Evolutionary conservation across 192 early-diverging fungal genomes (phyloP).

Genomic region (Thamnidium elegans): DNA sequence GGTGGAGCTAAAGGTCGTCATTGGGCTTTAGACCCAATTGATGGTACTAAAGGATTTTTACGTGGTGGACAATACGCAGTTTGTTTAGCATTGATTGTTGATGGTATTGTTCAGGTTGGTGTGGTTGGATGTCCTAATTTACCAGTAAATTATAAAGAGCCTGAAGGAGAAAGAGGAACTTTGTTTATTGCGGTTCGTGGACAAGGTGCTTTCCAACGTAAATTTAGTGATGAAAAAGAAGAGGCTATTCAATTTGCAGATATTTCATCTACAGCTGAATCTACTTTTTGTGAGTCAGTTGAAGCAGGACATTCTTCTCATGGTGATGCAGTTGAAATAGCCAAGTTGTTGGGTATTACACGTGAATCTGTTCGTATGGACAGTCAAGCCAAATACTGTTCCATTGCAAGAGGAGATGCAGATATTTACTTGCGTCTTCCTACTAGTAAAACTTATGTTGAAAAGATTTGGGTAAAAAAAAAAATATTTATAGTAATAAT

Average conservation of each 20-base stretch:
- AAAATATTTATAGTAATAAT: background rate
- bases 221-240: constrained; percentile 36
- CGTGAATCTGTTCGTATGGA: constrained; percentile 87
- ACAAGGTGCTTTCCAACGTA: constrained; percentile 88
- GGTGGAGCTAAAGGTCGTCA: constrained; percentile 74
- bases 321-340: constrained; percentile 73
- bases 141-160: constrained; percentile 55
- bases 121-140: constrained; percentile 87
- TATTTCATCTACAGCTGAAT: constrained; percentile 53
- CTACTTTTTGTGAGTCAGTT: constrained; percentile 92
- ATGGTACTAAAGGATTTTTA: constrained; percentile 99
- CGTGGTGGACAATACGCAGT: constrained; percentile 97
- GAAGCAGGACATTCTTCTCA: constrained; percentile 92
- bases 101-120: constrained; percentile 86
- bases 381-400: constrained; percentile 95
- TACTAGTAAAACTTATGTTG: constrained; percentile 74
- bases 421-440: constrained; percentile 91
- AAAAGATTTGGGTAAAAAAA: constrained; percentile 94
- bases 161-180: constrained; percentile 69
- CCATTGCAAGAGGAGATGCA: constrained; percentile 89
- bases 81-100: constrained; percentile 86
- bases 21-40: constrained; percentile 87
- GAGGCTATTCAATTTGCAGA: constrained; percentile 59
- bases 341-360: constrained; percentile 75
- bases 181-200: constrained; percentile 85